Evolutionary conservation across 306 rosid species (phyloP).

Genomic region (Cicer yamashitae): DNA sequence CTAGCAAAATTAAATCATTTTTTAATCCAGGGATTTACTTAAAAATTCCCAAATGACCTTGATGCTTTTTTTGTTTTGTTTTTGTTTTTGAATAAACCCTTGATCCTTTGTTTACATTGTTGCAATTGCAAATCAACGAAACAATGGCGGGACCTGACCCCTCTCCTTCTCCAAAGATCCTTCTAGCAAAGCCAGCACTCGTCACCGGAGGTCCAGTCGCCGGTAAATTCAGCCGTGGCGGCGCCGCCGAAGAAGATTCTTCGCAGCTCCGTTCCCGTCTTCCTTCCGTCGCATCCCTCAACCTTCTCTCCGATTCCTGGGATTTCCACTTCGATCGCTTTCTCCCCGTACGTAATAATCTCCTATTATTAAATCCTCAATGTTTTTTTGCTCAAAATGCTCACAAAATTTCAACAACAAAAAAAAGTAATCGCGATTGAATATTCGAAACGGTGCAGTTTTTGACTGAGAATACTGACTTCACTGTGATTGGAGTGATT

Average conservation of each 20-base stretch:
- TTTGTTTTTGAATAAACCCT: too few species aligned
- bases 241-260: slow-evolving; percentile 66
- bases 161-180: slow-evolving; percentile 75
- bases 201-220: slow-evolving; percentile 63
- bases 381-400: background rate
- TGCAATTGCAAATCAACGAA: background rate
- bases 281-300: slow-evolving; percentile 85
- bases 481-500: slow-evolving; percentile 84
- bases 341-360: slow-evolving; percentile 66
- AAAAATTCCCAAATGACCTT: too few species aligned
- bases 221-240: slow-evolving; percentile 66
- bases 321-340: slow-evolving; percentile 91
- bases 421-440: background rate
- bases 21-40: too few species aligned
- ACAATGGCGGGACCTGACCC: slow-evolving; percentile 54
- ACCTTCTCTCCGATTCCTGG: slow-evolving; percentile 93
- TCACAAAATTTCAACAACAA: background rate
- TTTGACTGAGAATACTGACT: slow-evolving; percentile 85
- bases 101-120: background rate
- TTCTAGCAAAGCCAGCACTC: slow-evolving; percentile 78
- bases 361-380: background rate
- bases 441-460: slow-evolving; percentile 59
- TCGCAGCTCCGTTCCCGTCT: slow-evolving; percentile 72
- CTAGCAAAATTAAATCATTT: too few species aligned
- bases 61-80: too few species aligned